Conservation (phyloP, 2,329 filamentous ascomycete genomes). For the Neocucurbitaria cava region DNA sequence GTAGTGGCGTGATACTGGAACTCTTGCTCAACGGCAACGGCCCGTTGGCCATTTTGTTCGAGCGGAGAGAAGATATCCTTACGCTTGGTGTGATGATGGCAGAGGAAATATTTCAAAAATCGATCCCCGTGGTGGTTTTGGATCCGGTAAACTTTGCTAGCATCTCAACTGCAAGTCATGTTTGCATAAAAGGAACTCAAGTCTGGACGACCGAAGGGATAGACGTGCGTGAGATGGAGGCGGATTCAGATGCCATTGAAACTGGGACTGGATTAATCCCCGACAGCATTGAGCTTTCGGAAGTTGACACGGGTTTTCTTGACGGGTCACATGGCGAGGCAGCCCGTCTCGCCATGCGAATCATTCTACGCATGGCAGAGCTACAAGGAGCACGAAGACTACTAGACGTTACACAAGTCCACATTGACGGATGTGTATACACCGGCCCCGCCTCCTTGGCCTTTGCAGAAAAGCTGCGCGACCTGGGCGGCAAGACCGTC, state of each 20-base stretch:
- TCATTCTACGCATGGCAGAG: constrained; percentile 48
- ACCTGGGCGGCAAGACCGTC: constrained; percentile 45
- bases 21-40: constrained; percentile 50
- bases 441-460: constrained; percentile 49
- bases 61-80: constrained; percentile 53
- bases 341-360: constrained; percentile 46
- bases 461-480: constrained; percentile 47
- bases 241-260: neutral
- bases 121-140: constrained; percentile 51
- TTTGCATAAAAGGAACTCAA: neutral
- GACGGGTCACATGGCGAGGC: constrained; percentile 45
- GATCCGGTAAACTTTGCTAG: constrained; percentile 16
- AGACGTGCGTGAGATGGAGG: neutral
- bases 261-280: neutral
- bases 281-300: constrained; percentile 1
- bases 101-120: constrained; percentile 48
- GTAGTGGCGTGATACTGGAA: constrained; percentile 56
- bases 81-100: constrained; percentile 56
- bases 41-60: constrained; percentile 53
- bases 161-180: too few species aligned
- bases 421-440: constrained; percentile 54
- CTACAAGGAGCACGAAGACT: constrained; percentile 37
- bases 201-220: neutral
- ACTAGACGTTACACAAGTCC: constrained; percentile 50
- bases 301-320: neutral